Evolutionary conservation across 2,329 filamentous ascomycete genomes (phyloP).

Genomic region (Penicillium brevicompactum): DNA sequence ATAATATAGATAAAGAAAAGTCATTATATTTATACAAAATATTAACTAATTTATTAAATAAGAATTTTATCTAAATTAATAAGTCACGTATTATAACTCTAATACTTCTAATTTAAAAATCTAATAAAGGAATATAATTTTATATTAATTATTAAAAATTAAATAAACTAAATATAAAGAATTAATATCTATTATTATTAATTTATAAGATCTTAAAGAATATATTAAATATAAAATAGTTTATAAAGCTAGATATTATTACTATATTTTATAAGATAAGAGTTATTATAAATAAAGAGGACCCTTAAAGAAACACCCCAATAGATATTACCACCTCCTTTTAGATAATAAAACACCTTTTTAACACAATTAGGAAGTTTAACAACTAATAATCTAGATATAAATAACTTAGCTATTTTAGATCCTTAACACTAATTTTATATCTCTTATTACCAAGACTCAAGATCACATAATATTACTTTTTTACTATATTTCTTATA

Average conservation of each 20-base stretch:
- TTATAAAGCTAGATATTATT: slow-evolving; percentile 5
- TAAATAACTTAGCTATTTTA: too few species aligned
- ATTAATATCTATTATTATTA: slow-evolving; percentile 7
- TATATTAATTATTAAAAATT: slow-evolving; percentile 8
- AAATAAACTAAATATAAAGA: slow-evolving; percentile 9
- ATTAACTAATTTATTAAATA: slow-evolving; percentile 4
- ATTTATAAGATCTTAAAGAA: slow-evolving; percentile 7
- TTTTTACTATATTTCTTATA: too few species aligned
- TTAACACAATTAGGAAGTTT: too few species aligned
- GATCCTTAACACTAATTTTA: too few species aligned
- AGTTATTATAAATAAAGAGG: too few species aligned
- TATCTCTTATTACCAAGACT: too few species aligned
- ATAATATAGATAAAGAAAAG: not conserved
- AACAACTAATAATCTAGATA: too few species aligned
- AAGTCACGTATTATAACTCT: not conserved
- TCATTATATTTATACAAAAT: slow-evolving; percentile 6
- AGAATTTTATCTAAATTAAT: slow-evolving; percentile 3
- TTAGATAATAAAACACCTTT: slow-evolving; percentile 17
- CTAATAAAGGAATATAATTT: slow-evolving; percentile 4
- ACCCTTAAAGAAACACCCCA: too few species aligned
- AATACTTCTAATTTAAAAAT: not conserved
- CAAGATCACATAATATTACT: too few species aligned
- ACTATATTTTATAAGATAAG: too few species aligned
- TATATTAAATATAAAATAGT: slow-evolving; percentile 5
- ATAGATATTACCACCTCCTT: too few species aligned